Base-by-base conservation (phyloP, 2,329 filamentous ascomycete genomes). In the Neocatenulostroma microsporum region DNA sequence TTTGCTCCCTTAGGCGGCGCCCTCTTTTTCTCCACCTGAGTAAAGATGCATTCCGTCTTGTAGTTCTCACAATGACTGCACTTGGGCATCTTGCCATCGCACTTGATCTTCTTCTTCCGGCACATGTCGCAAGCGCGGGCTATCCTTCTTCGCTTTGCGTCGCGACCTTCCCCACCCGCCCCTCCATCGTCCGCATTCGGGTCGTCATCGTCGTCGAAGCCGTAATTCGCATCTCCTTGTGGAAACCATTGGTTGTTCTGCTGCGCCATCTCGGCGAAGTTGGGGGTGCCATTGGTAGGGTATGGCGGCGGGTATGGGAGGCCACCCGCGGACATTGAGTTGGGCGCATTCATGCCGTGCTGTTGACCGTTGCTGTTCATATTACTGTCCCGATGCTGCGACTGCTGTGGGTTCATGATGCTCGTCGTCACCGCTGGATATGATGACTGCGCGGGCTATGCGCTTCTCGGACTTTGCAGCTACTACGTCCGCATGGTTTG, bases 1-100 rank as follows among this genome's bases (percentile, higher is more conserved):
- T 96, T 96, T 37, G 91, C 91, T 41, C 91, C 89, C 71, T 96
- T 98, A 1, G 89, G 91, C 36, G 91, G 89, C 61, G 84, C 91
- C 41, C 91, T 77, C 73, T 98, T 98, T 78, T 98, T 98, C 68
- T 98, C 91, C 24, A 96, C 88, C 60, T 94, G 87, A 1, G 91
- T 96, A 58, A 96, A 96, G 51, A 94, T 77, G 62, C 89, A 98
- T 53, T 94, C 87, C 4, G 88, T 95, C 72, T 95, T 95, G 70
- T 95, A 95, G 62, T 95, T 96, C 61, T 83, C 82, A 62, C 89
- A 98, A 64, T 96, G 91, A 6, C 85, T 88, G 64, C 91, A 98
- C 42, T 87, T 80, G 24, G 91, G 89, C 64, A 94, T 78, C 66
- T 93, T 94, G 49, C 91, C 89, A 58, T 96, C 91, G 63, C 89